A percentile compares a stretch with the other conserved stretches of the same genome.
phyloP scores from a whole-genome alignment of 2,329 filamentous ascomycete genomes.

The Cryoendolithus antarcticus region DNA sequence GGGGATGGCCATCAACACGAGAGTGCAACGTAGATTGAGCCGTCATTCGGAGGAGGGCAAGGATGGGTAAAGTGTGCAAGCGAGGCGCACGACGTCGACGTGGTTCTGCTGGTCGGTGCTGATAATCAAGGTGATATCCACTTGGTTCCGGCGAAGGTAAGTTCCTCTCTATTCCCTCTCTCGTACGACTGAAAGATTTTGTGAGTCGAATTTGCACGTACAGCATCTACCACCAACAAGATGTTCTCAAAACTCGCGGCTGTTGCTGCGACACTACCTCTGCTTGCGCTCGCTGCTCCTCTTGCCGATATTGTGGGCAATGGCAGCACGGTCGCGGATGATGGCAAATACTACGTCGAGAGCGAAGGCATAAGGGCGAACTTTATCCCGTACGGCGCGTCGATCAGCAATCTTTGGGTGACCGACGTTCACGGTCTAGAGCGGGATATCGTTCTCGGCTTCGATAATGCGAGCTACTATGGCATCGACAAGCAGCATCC shows the following conservation, averaged over 20 bases:
- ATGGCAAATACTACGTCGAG: conserved; percentile 58
- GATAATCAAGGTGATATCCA: too few species aligned
- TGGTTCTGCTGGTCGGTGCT: too few species aligned
- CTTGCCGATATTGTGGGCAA: conserved; percentile 11
- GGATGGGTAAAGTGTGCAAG: too few species aligned
- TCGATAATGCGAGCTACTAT: conserved; percentile 66
- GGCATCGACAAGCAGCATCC: conserved; percentile 50
- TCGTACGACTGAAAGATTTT: too few species aligned
- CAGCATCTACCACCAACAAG: neutral
- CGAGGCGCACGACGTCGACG: too few species aligned
- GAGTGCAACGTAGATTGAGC: too few species aligned
- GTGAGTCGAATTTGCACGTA: too few species aligned
- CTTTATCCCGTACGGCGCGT: conserved; percentile 65
- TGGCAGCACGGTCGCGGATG: conserved; percentile 13
- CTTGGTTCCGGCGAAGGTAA: too few species aligned
- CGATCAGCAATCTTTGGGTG: conserved; percentile 59
- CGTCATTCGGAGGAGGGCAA: too few species aligned
- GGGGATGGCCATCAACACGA: too few species aligned
- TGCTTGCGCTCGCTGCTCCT: conserved; percentile 7
- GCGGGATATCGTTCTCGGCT: conserved; percentile 61
- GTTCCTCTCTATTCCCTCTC: too few species aligned
- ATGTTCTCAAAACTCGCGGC: neutral
- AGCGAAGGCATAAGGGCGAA: conserved; percentile 53
- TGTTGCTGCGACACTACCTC: conserved; percentile 12
- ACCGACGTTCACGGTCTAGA: conserved; percentile 55